Conservation (phyloP, 2,329 filamentous ascomycete genomes). For the Trichoderma guizhouense region DNA sequence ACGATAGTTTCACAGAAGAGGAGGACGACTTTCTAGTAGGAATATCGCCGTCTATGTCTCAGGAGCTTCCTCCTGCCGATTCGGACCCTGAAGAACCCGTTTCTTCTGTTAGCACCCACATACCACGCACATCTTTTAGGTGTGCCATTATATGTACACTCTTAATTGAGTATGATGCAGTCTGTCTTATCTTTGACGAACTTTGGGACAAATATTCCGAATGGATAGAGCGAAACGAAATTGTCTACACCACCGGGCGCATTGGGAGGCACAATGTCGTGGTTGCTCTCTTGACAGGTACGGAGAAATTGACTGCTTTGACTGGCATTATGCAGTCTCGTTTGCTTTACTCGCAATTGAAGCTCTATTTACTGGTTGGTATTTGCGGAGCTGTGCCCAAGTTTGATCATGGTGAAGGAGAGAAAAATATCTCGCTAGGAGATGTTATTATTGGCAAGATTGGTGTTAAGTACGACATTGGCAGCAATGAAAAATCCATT, state of each 20-base stretch:
- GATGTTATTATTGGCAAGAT: neutral
- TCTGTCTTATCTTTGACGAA: neutral
- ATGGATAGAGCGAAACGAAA: accelerated
- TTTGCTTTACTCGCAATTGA: neutral
- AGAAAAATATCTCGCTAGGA: neutral
- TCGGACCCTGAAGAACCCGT: conserved; percentile 23
- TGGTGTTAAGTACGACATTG: neutral
- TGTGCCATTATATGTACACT: neutral
- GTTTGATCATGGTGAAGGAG: neutral
- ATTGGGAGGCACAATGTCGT: neutral
- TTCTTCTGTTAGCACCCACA: neutral
- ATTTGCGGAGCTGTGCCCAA: neutral
- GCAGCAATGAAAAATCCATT: neutral
- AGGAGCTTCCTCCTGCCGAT: conserved; percentile 54
- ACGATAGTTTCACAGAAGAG: conserved; percentile 82
- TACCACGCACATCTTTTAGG: accelerated
- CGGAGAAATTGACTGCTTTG: neutral
- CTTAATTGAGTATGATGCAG: neutral
- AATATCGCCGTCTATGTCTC: conserved; percentile 57
- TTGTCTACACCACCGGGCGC: neutral
- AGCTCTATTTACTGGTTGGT: neutral
- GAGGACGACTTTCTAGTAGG: conserved; percentile 55
- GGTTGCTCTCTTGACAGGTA: accelerated
- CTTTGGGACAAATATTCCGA: neutral
- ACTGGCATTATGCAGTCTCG: too few species aligned